Conservation (phyloP, 1,139 yeast species). For the Pichia norvegensis region DNA sequence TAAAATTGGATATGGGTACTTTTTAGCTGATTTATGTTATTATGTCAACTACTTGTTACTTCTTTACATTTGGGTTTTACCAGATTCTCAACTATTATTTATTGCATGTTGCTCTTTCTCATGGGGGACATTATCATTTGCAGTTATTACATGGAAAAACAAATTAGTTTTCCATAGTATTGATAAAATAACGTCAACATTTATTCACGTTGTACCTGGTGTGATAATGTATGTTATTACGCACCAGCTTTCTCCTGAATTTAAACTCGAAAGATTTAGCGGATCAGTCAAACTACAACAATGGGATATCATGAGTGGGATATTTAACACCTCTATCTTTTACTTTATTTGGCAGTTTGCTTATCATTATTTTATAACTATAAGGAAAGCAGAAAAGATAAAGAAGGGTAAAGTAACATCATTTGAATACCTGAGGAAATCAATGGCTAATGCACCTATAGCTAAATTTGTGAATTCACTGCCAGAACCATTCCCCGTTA, state of each 20-base stretch:
- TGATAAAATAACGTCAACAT: constrained; percentile 88
- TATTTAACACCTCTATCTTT: constrained; percentile 72
- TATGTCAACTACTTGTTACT: constrained; percentile 71
- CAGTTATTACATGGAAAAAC: constrained; percentile 94
- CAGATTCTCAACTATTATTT: constrained; percentile 62
- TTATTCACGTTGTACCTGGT: constrained; percentile 89
- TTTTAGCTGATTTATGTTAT: constrained; percentile 88
- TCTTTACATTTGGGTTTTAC: constrained; percentile 74
- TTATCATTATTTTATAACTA: constrained; percentile 88
- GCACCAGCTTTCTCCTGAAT: constrained; percentile 62
- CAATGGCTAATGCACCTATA: constrained; percentile 54
- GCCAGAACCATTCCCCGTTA: constrained; percentile 77
- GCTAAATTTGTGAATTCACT: constrained; percentile 78
- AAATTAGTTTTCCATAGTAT: constrained; percentile 86
- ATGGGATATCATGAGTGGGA: constrained; percentile 69
- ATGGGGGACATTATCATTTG: constrained; percentile 86
- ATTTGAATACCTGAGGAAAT: constrained; percentile 71
- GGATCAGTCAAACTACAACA: constrained; percentile 62
- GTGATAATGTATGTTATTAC: constrained; percentile 80
- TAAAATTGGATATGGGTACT: constrained; percentile 73
- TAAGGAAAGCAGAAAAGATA: constrained; percentile 69
- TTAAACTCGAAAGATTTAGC: constrained; percentile 55
- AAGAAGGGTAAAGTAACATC: constrained; percentile 83
- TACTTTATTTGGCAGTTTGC: constrained; percentile 87
- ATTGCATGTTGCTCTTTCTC: constrained; percentile 80